Conservation (phyloP, 495 filamentous ascomycete species). For the Aspergillus saccharolyticus region DNA sequence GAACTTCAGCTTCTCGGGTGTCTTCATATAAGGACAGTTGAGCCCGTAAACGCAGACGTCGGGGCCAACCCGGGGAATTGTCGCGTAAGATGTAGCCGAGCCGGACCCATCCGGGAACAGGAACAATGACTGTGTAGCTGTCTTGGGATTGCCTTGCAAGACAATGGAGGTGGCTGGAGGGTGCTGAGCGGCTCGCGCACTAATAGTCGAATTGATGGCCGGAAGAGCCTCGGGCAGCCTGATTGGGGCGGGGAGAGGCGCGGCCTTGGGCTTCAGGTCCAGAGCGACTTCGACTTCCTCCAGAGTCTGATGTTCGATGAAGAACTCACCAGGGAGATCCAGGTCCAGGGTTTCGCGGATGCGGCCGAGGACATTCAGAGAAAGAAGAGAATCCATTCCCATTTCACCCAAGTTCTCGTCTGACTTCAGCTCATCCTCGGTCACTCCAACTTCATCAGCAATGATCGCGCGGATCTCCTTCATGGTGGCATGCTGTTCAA, state of each 20-base stretch:
- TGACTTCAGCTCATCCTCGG: constrained; percentile 54
- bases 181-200: constrained; percentile 21
- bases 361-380: constrained; percentile 44
- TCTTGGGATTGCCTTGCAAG: constrained; percentile 29
- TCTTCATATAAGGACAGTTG: constrained; percentile 65
- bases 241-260: constrained; percentile 19
- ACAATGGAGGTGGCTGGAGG: constrained; percentile 46
- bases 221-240: constrained; percentile 19
- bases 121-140: constrained; percentile 28
- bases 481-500: constrained; percentile 45
- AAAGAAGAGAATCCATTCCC: constrained; percentile 52
- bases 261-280: constrained; percentile 33
- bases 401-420: constrained; percentile 42
- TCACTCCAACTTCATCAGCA: constrained; percentile 62
- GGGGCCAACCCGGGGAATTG: constrained; percentile 50
- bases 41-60: constrained; percentile 56
- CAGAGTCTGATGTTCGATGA: constrained; percentile 57
- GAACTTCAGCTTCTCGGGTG: constrained; percentile 50
- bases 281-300: constrained; percentile 48
- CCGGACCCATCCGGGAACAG: constrained; percentile 36
- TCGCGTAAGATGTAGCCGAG: constrained; percentile 50
- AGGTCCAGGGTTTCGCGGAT: constrained; percentile 51
- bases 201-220: constrained; percentile 12
- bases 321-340: constrained; percentile 51
- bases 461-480: constrained; percentile 53